Conservation (phyloP, 306 rosid genomes). For the Pterocarpus santalinus region DNA sequence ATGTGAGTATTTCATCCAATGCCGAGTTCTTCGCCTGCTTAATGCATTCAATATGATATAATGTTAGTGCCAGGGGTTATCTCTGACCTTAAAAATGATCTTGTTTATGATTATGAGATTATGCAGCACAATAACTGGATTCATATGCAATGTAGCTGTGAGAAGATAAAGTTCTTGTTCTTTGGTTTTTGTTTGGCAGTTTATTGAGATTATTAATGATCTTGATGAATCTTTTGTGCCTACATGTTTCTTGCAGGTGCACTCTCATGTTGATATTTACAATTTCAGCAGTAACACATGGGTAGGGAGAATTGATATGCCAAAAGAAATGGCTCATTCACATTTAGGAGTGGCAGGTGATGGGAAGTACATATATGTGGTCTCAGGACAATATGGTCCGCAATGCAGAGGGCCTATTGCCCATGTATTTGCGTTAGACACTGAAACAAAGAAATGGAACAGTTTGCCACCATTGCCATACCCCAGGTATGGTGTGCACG, state of each 20-base stretch:
- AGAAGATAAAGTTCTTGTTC: neutral
- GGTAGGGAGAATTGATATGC: constrained; percentile 71
- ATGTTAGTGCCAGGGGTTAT: neutral
- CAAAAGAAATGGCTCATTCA: constrained; percentile 89
- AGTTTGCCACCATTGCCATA: constrained; percentile 75
- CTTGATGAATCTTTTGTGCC: constrained; percentile 7
- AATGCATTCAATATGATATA: neutral
- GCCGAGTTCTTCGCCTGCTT: neutral
- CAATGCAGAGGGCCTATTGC: constrained; percentile 86
- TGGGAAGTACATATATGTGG: constrained; percentile 83
- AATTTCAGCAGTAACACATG: constrained; percentile 70
- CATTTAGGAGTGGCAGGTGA: constrained; percentile 90
- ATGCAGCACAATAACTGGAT: neutral
- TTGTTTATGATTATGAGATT: neutral
- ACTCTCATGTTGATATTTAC: constrained; percentile 82
- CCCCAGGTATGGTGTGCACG: constrained; percentile 65
- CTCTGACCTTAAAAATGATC: neutral
- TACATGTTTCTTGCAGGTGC: constrained; percentile 65
- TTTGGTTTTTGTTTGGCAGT: neutral
- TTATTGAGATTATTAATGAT: neutral
- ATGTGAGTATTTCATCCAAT: constrained; percentile 58
- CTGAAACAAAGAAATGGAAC: constrained; percentile 74
- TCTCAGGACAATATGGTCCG: constrained; percentile 88
- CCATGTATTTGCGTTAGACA: constrained; percentile 70
- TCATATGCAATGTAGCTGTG: neutral